A percentile compares a stretch with the other conserved stretches of the same genome.
These are phyloP conservation scores for Dothideomycetes sp. DNA, from an alignment of 2,329 filamentous ascomycete species.

Conservation along the genomic window DNA sequence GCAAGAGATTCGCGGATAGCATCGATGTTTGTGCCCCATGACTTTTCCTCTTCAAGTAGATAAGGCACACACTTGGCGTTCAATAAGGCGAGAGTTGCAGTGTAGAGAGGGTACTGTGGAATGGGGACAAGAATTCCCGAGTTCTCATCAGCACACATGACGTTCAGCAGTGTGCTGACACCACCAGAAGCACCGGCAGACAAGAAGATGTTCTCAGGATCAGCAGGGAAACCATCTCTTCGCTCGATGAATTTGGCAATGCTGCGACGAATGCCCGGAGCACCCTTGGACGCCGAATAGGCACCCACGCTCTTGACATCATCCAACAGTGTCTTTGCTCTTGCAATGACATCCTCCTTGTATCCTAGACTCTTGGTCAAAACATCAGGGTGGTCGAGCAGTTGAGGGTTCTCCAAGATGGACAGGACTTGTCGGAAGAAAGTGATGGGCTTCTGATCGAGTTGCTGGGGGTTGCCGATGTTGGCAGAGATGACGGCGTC, in stretches of 20 bases:
- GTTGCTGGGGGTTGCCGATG: slow-evolving; percentile 97
- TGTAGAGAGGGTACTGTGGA: slow-evolving; percentile 96
- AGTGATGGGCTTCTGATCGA: slow-evolving; percentile 97
- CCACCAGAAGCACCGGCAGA: slow-evolving; percentile 86
- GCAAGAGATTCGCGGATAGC: slow-evolving; percentile 65
- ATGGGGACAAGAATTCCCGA: slow-evolving; percentile 89
- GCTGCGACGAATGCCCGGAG: slow-evolving; percentile 75
- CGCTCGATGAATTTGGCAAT: slow-evolving; percentile 88
- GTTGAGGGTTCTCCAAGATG: slow-evolving; percentile 76
- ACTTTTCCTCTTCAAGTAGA: slow-evolving; percentile 75
- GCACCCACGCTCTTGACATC: slow-evolving; percentile 87
- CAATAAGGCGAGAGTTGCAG: slow-evolving; percentile 77
- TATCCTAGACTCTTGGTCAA: slow-evolving; percentile 70
- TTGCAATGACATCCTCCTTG: slow-evolving; percentile 77
- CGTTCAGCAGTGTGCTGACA: slow-evolving; percentile 84
- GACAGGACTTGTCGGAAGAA: slow-evolving; percentile 97
- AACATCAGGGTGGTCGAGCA: slow-evolving; percentile 77
- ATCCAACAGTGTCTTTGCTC: slow-evolving; percentile 70
- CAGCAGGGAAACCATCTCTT: slow-evolving; percentile 75
- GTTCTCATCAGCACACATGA: slow-evolving; percentile 69
- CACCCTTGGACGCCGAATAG: slow-evolving; percentile 91
- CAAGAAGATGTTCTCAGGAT: slow-evolving; percentile 76
- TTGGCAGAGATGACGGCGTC: slow-evolving; percentile 90
- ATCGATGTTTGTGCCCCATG: slow-evolving; percentile 82
- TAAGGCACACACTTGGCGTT: slow-evolving; percentile 86